Evolutionary conservation across 441 rosid species (phyloP).

Genomic region (Brassica hybrid): DNA sequence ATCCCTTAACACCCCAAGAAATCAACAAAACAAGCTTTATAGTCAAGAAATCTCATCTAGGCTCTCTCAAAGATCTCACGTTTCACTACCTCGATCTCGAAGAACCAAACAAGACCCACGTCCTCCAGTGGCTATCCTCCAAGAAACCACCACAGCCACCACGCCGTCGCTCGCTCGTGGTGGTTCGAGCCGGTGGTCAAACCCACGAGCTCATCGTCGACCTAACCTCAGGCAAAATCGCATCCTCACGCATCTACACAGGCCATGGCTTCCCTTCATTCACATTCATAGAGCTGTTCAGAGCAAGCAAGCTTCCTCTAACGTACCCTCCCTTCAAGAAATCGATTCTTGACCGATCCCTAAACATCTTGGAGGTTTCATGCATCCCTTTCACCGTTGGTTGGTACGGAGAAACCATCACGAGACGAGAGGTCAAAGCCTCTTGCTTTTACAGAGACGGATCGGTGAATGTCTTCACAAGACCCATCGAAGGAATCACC

Average conservation of each 20-base stretch:
- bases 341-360: conserved; percentile 51
- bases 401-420: conserved; percentile 70
- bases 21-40: conserved; percentile 54
- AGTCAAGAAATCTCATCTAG: conserved; percentile 51
- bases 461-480: conserved; percentile 68
- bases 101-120: conserved; percentile 68
- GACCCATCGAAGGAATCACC: conserved; percentile 80
- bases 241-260: conserved; percentile 47
- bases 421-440: conserved; percentile 58
- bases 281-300: conserved; percentile 58
- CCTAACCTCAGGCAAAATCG: conserved; percentile 41
- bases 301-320: conserved; percentile 60
- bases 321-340: conserved; percentile 52
- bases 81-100: conserved; percentile 76
- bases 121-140: conserved; percentile 56
- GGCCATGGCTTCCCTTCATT: conserved; percentile 80
- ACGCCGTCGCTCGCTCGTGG: conserved; percentile 62
- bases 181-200: conserved; percentile 57
- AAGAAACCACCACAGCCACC: conserved; percentile 30
- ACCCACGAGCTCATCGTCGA: conserved; percentile 65
- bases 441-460: conserved; percentile 66
- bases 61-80: conserved; percentile 55
- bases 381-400: conserved; percentile 74
- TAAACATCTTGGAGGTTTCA: conserved; percentile 70
- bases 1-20: conserved; percentile 63